Conservation (phyloP, 2,329 filamentous ascomycete species). For the Venturia effusa region DNA sequence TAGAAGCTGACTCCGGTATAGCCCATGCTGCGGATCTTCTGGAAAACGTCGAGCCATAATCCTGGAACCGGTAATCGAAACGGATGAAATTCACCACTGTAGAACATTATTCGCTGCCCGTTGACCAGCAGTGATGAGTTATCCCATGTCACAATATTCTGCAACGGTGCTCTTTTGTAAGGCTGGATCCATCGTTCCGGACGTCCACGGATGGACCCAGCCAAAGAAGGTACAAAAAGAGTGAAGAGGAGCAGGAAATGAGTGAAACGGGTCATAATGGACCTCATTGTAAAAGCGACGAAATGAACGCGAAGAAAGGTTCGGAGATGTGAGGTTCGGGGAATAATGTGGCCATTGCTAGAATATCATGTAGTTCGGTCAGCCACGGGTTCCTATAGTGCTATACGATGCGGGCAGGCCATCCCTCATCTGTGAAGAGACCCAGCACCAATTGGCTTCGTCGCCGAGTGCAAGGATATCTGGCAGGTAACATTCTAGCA, state of each 20-base stretch:
- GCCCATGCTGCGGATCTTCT: conserved; percentile 72
- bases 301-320: background rate
- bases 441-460: background rate
- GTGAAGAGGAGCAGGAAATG: conserved; percentile 22
- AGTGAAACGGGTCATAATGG: background rate
- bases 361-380: background rate
- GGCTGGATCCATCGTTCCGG: conserved; percentile 38
- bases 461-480: background rate
- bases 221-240: conserved; percentile 35
- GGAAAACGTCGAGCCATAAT: conserved; percentile 62
- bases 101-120: conserved; percentile 60
- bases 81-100: conserved; percentile 64
- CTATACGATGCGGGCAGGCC: background rate
- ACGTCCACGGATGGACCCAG: conserved; percentile 39
- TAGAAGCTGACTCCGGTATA: conserved; percentile 76
- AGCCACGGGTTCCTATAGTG: background rate
- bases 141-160: conserved; percentile 60
- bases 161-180: conserved; percentile 40
- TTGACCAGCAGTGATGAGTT: conserved; percentile 58
- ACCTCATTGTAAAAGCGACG: background rate
- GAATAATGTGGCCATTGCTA: background rate
- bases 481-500: background rate
- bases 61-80: conserved; percentile 52
- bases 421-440: background rate
- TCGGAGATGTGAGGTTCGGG: background rate